These are phyloP conservation scores for Diaporthe longicolla DNA, from an alignment of 2,329 filamentous ascomycete genomes.

Conservation along the genomic window DNA sequence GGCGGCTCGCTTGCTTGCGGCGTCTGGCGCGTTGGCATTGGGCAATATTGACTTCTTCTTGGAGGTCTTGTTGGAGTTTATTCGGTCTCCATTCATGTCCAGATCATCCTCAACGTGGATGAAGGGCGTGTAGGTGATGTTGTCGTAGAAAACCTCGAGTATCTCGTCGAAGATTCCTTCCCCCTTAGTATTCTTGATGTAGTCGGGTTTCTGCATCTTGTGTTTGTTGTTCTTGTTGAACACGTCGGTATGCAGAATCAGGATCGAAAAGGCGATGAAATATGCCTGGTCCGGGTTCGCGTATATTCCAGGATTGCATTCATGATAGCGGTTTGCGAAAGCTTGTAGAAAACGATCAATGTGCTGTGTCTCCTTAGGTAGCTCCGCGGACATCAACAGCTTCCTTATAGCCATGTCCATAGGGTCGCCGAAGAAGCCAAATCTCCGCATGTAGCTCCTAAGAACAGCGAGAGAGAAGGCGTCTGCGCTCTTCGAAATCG, in stretches of 20 bases:
- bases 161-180: slow-evolving; percentile 96
- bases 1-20: slow-evolving; percentile 69
- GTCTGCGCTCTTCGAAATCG: slow-evolving; percentile 89
- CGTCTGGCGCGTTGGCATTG: slow-evolving; percentile 71
- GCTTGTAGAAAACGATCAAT: slow-evolving; percentile 95
- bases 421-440: slow-evolving; percentile 95
- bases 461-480: slow-evolving; percentile 86
- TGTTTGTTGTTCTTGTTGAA: slow-evolving; percentile 99
- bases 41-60: slow-evolving; percentile 80
- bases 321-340: slow-evolving; percentile 96
- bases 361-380: slow-evolving; percentile 97
- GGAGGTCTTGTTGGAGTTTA: slow-evolving; percentile 75
- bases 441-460: slow-evolving; percentile 94
- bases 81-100: slow-evolving; percentile 82
- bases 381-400: slow-evolving; percentile 93
- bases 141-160: slow-evolving; percentile 97
- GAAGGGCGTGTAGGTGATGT: slow-evolving; percentile 97
- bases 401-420: slow-evolving; percentile 99
- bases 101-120: slow-evolving; percentile 96
- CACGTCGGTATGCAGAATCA: slow-evolving; percentile 97
- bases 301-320: slow-evolving; percentile 98
- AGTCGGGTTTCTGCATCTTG: slow-evolving; percentile 97
- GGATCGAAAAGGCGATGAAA: slow-evolving; percentile 95
- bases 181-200: slow-evolving; percentile 92
- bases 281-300: slow-evolving; percentile 94